These are phyloP conservation scores for Adiantum capillusveneris DNA, from an alignment of 75 land plant genomes.

Conservation along the genomic window DNA sequence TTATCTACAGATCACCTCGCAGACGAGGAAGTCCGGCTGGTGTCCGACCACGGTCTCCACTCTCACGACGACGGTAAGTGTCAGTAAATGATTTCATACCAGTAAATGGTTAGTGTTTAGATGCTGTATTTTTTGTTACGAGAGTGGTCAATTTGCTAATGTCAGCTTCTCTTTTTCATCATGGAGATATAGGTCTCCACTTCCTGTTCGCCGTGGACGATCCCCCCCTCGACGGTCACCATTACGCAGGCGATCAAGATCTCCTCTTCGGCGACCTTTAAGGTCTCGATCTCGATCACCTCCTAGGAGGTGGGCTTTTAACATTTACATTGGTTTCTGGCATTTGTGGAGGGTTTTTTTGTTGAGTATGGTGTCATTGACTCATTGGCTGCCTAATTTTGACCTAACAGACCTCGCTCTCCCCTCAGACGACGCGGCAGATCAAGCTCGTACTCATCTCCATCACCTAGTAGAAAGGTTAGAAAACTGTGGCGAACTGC, in stretches of 20 bases:
- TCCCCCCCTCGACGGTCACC: constrained; percentile 83
- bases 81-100: no score
- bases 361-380: no score
- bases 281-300: constrained; percentile 76
- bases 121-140: no score
- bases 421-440: constrained; percentile 66
- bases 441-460: constrained; percentile 78
- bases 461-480: constrained; percentile 62
- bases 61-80: constrained; percentile 33
- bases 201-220: constrained; percentile 67
- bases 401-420: constrained; percentile 51
- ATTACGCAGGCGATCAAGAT: constrained; percentile 52
- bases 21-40: constrained; percentile 68
- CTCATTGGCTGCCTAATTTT: no score
- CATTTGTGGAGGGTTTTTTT: background rate
- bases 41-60: constrained; percentile 65
- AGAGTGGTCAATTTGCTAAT: background rate
- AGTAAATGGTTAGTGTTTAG: no score
- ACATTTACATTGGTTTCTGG: constrained; percentile 2
- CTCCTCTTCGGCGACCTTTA: constrained; percentile 69
- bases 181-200: constrained; percentile 19
- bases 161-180: background rate
- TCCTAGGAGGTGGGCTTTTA: constrained; percentile 79
- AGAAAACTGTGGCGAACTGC: no score
- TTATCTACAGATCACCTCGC: constrained; percentile 34